phyloP scores from a whole-genome alignment of 2,329 filamentous ascomycete species.

The Ramularia endophylla region DNA sequence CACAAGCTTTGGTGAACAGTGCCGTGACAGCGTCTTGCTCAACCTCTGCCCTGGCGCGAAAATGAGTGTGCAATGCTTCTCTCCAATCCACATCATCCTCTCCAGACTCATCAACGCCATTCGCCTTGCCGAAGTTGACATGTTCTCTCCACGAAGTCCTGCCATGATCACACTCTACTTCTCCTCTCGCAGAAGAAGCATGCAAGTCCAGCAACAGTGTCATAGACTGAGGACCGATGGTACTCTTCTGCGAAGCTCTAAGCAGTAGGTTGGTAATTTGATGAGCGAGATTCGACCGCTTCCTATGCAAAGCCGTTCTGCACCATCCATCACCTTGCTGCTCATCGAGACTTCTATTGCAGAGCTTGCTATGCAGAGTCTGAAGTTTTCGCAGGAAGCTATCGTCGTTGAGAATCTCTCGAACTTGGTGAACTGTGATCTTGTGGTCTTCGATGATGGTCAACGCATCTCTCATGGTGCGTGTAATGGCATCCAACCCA shows the following conservation, averaged over 20 bases:
- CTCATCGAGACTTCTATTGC: background rate
- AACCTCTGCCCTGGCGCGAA: conserved; percentile 39
- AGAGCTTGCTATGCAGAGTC: conserved; percentile 3
- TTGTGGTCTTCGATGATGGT: conserved; percentile 14
- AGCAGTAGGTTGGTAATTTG: conserved; percentile 16
- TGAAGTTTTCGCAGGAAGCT: conserved; percentile 8
- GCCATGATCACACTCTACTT: conserved; percentile 13
- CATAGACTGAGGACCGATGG: conserved; percentile 11
- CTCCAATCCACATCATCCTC: conserved; percentile 41
- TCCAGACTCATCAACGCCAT: background rate
- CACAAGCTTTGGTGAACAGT: conserved; percentile 48
- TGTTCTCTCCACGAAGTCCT: conserved; percentile 9
- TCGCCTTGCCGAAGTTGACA: conserved; percentile 3
- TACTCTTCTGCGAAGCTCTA: conserved; percentile 13
- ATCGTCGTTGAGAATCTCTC: conserved; percentile 13
- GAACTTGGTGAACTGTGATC: conserved; percentile 14
- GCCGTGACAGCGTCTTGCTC: conserved; percentile 44
- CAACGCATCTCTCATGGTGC: conserved; percentile 8
- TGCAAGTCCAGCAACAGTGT: conserved; percentile 16
- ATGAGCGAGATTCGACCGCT: conserved; percentile 15
- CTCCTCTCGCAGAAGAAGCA: conserved; percentile 13
- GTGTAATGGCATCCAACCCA: conserved; percentile 13
- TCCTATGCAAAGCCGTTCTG: conserved; percentile 11
- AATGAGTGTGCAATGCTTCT: conserved; percentile 37
- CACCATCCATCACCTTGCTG: conserved; percentile 11